Conservation (phyloP, 1,284 basidiomycete species). For the Ceratobasidium sp. region DNA sequence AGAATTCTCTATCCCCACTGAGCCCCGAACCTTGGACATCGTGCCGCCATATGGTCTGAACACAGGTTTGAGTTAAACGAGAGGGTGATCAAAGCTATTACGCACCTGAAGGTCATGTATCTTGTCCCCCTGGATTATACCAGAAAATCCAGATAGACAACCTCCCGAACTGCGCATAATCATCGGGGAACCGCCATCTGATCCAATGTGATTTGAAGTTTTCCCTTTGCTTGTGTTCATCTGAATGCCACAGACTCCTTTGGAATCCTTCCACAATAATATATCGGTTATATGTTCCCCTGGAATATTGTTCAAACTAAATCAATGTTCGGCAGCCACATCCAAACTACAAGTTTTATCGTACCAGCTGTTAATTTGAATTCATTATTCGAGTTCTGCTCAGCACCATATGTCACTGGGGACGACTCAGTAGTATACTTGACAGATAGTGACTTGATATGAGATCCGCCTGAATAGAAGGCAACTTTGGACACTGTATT, state of each 20-base stretch:
- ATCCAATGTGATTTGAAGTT: conserved; percentile 13
- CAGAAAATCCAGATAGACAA: conserved; percentile 5
- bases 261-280: background rate
- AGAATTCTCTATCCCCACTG: background rate
- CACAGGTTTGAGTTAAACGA: background rate
- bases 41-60: conserved; percentile 1
- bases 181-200: background rate
- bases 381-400: background rate
- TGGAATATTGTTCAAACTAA: background rate
- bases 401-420: background rate
- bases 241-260: conserved; percentile 15
- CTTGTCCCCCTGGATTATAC: background rate
- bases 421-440: background rate
- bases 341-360: too few species aligned
- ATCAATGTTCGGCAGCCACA: background rate
- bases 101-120: conserved; percentile 20
- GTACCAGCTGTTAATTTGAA: background rate
- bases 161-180: conserved; percentile 5
- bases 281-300: conserved; percentile 19
- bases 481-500: background rate
- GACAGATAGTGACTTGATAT: background rate
- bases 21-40: conserved; percentile 1
- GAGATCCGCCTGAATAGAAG: background rate
- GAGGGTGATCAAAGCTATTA: background rate
- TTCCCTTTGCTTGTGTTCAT: conserved; percentile 2